Base-by-base conservation (phyloP, 768 basidiomycete genomes). In the Lanmaoa pseudosensibilis region DNA sequence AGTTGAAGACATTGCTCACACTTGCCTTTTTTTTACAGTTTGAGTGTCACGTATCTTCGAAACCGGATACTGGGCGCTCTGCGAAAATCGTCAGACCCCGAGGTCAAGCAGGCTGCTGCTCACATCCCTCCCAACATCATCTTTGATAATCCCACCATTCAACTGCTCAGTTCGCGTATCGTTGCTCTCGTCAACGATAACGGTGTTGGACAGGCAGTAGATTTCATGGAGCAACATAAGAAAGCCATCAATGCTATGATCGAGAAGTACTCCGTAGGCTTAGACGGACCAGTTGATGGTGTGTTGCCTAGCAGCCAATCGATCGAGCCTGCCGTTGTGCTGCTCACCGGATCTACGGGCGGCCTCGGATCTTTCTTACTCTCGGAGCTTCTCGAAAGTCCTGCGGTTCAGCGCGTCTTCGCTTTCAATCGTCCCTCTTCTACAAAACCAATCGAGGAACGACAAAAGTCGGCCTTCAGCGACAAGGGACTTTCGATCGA, bases 281-380 rank as follows among this genome's bases (percentile, higher is more conserved):
- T 72, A 50, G 33, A 59, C 32, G 48, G 55, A 19, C 56, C 59
- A 13, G 34, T 30, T 2, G 59, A 61, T 19, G 58, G 57, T 15
- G 23, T 62, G n/a, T 39, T 58, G 19, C 55, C 48, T 4, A 59
- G 40, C 19, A 55, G 32, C 37, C 50, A 49, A 16, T 18, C 12
- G 13, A 37, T 40, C 13, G 58, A 62, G 16, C 46, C 52, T 13
- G 62, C 61, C 0, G 71, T 72, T 0, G 71, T 79, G 1, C 59
- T 76, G 9, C 57, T 79, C 33, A 79, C 77, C 0, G 77, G 77
- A 10, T 67, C 71, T 5, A 79, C 78, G 1, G 77, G 77, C 4
- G 69, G 66, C n/a, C 65, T 79, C 4, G 78, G 78, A 13, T 71
- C 73, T 1, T 68, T 74, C 46, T 54, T 77, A 4, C 70, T 77